Base-by-base conservation (phyloP, 2,329 filamentous ascomycete species). In the Ceratocystiopsis sp. region DNA sequence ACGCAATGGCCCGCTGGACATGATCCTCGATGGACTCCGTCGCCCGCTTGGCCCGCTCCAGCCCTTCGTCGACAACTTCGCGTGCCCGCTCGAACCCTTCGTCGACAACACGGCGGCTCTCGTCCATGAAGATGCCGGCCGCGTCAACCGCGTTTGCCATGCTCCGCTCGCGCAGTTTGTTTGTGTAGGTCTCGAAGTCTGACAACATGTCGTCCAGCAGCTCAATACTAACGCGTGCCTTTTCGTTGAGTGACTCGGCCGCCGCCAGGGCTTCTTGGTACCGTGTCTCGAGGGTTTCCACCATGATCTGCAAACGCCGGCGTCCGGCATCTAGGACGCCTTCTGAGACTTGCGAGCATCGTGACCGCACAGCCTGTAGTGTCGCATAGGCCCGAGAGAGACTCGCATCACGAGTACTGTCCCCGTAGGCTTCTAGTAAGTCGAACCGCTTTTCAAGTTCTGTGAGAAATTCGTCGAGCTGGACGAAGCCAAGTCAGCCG, bases 271-370 rank as follows among this genome's bases (percentile, higher is more conserved):
- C 86, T 52, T 91, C 84, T 49, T 93, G 80, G 61, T 95, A 98
- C 49, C 84, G 73, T 25, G 72, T 71, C 59, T 98, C 91, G 14
- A 98, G 67, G 1, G 86, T 94, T 53, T 96, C 89, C 33, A 98
- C 85, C 65, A 96, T 79, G 46, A 96, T 75, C 50, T 84, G 82
- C 46, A 93, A 77, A 47, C 86, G 75, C 50, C 84, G 76, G 42
- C 84, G 79, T 18, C 91, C 87, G 35, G 83, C 84, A 45, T 86
- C 91, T 51, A 96, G 75, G 39, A 95, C 74, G 56, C 91, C 89
- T 48, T 85, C 89, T 1, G 87, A 93, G 17, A 89, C 86, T 50
- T 87, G 78, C 35, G 84, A 85, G 61, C 91, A 98, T 53, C 85
- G 77, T 51, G 85, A 79, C 48, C 87, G 78, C 21, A 98, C 87